A percentile compares a stretch with the other conserved stretches of the same genome.
phyloP scores from a whole-genome alignment of 2,329 filamentous ascomycete genomes.

The Aspergillus felis region DNA sequence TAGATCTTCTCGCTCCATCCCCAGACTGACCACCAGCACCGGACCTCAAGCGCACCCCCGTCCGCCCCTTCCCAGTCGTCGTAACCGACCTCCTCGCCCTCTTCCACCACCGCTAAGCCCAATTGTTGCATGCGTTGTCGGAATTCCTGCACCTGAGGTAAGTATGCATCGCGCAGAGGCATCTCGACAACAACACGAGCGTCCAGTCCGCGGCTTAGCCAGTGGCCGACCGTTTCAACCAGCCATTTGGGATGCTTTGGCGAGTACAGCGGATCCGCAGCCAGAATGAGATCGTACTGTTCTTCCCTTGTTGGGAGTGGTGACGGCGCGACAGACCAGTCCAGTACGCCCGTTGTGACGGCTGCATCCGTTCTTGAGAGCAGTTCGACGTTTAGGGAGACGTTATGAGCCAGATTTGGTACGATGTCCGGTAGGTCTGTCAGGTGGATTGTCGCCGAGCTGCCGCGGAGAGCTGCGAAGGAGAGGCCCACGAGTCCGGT shows the following conservation, averaged over 20 bases:
- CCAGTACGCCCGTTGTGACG: conserved; percentile 63
- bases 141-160: conserved; percentile 61
- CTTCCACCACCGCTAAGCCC: conserved; percentile 51
- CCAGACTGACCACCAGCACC: conserved; percentile 49
- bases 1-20: conserved; percentile 38
- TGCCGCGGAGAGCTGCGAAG: conserved; percentile 65
- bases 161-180: conserved; percentile 68
- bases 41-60: conserved; percentile 40
- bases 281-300: conserved; percentile 65
- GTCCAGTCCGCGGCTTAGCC: conserved; percentile 55
- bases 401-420: conserved; percentile 73
- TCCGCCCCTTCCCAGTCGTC: conserved; percentile 46
- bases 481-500: conserved; percentile 89
- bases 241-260: conserved; percentile 74
- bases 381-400: conserved; percentile 57
- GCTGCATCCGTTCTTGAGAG: conserved; percentile 55
- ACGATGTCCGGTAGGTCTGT: conserved; percentile 85
- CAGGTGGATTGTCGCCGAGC: conserved; percentile 59
- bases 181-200: conserved; percentile 75
- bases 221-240: conserved; percentile 63
- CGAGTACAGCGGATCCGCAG: conserved; percentile 84
- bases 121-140: conserved; percentile 56
- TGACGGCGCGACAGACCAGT: conserved; percentile 56
- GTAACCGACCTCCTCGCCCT: conserved; percentile 44
- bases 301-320: conserved; percentile 28